These are phyloP conservation scores for Prillingera fragicola DNA, from an alignment of 1,284 basidiomycete genomes.

Conservation along the genomic window DNA sequence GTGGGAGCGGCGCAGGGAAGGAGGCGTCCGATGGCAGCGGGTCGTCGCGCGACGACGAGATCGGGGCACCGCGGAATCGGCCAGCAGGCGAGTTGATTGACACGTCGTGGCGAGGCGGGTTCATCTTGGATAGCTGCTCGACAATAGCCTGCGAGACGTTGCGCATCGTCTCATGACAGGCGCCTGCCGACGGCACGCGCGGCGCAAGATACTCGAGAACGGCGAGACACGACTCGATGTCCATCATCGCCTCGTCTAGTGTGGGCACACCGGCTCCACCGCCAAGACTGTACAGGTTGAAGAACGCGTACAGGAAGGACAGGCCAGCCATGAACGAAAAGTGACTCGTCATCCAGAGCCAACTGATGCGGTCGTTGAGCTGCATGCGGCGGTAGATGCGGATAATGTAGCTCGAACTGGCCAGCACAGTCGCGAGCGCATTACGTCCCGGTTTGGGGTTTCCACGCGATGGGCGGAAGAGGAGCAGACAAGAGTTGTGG, in stretches of 20 bases:
- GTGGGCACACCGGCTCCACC: slow-evolving; percentile 43
- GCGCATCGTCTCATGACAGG: slow-evolving; percentile 47
- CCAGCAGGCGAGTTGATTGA: slow-evolving; percentile 21
- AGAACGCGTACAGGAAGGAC: slow-evolving; percentile 48
- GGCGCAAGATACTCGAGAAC: slow-evolving; percentile 47
- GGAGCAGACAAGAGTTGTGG: slow-evolving; percentile 48
- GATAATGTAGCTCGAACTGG: slow-evolving; percentile 49
- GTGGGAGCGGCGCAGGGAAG: slow-evolving; percentile 43
- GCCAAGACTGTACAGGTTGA: slow-evolving; percentile 48
- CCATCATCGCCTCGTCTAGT: slow-evolving; percentile 46
- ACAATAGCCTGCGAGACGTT: slow-evolving; percentile 44
- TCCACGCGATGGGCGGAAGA: slow-evolving; percentile 48
- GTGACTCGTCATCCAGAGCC: slow-evolving; percentile 49
- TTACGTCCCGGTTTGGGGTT: slow-evolving; percentile 45
- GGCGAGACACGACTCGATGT: slow-evolving; percentile 47
- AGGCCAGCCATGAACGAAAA: slow-evolving; percentile 49
- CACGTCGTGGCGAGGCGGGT: slow-evolving; percentile 17
- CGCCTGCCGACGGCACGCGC: slow-evolving; percentile 45
- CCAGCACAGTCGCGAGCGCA: slow-evolving; percentile 45
- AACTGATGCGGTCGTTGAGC: slow-evolving; percentile 48
- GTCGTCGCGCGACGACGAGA: slow-evolving; percentile 43
- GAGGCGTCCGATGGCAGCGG: slow-evolving; percentile 32
- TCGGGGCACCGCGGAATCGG: slow-evolving; percentile 32
- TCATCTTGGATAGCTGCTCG: slow-evolving; percentile 37
- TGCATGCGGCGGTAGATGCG: slow-evolving; percentile 49